phyloP scores from a whole-genome alignment of 345 rosid genomes.

The Hibiscus syriacus region DNA sequence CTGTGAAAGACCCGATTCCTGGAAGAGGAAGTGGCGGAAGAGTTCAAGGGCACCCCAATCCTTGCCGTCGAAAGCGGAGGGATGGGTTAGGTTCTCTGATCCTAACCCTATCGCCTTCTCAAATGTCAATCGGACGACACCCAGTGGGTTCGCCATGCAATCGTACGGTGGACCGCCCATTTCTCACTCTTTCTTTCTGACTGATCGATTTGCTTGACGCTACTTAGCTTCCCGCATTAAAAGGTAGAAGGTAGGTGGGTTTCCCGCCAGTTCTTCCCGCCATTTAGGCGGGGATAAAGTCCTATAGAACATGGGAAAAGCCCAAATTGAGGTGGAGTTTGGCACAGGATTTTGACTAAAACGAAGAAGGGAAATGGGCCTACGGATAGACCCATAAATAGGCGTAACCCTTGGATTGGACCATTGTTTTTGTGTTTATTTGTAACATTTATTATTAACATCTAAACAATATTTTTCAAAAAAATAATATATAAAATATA shows the following conservation, averaged over 20 bases:
- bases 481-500: too few relatives aligned
- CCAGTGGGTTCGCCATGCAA: conserved; percentile 75
- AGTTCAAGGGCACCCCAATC: conserved; percentile 88
- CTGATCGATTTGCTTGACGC: background rate
- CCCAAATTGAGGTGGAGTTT: background rate
- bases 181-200: conserved; percentile 6
- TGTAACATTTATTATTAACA: too few relatives aligned
- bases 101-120: conserved; percentile 59
- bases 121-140: conserved; percentile 77
- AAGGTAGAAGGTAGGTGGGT: background rate
- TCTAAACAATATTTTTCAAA: too few relatives aligned
- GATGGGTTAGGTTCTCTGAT: conserved; percentile 43
- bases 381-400: background rate
- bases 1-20: conserved; percentile 52
- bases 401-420: too few relatives aligned
- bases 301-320: background rate
- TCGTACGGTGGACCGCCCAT: conserved; percentile 87
- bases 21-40: conserved; percentile 68
- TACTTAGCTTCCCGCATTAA: background rate
- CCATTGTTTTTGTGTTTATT: too few relatives aligned
- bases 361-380: background rate
- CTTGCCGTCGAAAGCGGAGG: conserved; percentile 61
- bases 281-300: background rate
- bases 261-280: conserved; percentile 32
- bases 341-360: background rate